These are phyloP conservation scores for Gardenia jasminoides DNA, from an alignment of 257 asterid genomes.

Conservation along the genomic window DNA sequence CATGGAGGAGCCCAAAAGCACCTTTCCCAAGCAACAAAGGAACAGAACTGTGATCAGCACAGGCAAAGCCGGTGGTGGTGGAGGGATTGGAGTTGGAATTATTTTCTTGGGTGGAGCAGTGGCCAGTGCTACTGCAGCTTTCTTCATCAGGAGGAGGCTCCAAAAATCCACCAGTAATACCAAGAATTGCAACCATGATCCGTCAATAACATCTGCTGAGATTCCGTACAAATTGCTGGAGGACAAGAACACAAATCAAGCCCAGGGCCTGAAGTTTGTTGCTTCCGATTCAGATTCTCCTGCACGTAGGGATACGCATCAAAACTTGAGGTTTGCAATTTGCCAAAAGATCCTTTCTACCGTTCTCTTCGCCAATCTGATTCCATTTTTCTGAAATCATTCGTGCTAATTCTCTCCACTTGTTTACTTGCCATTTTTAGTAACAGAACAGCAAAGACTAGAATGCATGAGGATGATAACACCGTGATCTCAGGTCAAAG, in stretches of 20 bases:
- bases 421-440: conserved; percentile 13
- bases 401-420: not conserved
- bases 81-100: conserved; percentile 48
- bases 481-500: conserved; percentile 7
- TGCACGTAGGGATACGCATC: conserved; percentile 1
- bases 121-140: conserved; percentile 63
- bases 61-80: conserved; percentile 27
- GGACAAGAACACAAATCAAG: conserved; percentile 19
- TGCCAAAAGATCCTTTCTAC: not conserved
- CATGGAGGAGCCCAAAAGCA: conserved; percentile 7
- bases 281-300: not conserved
- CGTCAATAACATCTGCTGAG: not conserved
- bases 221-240: conserved; percentile 10
- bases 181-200: conserved; percentile 2
- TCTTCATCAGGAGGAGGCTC: conserved; percentile 23
- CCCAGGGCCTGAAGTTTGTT: conserved; percentile 15
- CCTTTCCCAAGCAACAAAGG: conserved; percentile 13
- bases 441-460: conserved; percentile 9
- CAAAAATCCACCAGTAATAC: conserved; percentile 32
- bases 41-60: conserved; percentile 28
- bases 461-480: not conserved
- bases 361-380: not conserved
- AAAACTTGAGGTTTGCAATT: conserved; percentile 12
- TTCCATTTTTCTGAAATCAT: not conserved
- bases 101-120: conserved; percentile 62